A percentile compares a stretch with the other conserved stretches of the same genome.
Evolutionary conservation across 1,284 basidiomycete species (phyloP).

Genomic region (Trichosporon inkin): DNA sequence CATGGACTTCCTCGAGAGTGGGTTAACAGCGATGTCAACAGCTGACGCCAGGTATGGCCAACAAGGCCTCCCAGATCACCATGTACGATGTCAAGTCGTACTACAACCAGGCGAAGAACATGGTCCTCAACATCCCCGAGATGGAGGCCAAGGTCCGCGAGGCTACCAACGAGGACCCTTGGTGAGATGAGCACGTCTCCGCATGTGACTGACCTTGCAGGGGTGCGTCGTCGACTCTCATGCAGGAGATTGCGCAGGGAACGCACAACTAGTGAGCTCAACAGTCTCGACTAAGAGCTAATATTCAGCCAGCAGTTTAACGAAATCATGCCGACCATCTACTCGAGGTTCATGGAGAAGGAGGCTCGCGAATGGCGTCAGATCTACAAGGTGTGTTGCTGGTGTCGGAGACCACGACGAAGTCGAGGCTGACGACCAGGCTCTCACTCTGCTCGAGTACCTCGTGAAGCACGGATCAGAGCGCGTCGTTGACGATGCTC

Average conservation of each 20-base stretch:
- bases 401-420: no score
- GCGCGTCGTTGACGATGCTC: slow-evolving; percentile 94
- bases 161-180: slow-evolving; percentile 96
- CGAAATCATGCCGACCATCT: slow-evolving; percentile 98
- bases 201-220: slow-evolving; percentile 50
- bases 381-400: slow-evolving; percentile 85
- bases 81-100: slow-evolving; percentile 90
- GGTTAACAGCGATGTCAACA: not conserved
- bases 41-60: slow-evolving; percentile 41
- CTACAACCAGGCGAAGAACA: slow-evolving; percentile 73
- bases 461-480: slow-evolving; percentile 98
- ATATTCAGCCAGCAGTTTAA: slow-evolving; percentile 87
- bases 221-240: slow-evolving; percentile 96
- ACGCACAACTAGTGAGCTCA: slow-evolving; percentile 40
- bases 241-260: slow-evolving; percentile 85
- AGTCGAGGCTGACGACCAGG: slow-evolving; percentile 56
- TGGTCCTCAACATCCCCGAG: slow-evolving; percentile 76
- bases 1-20: slow-evolving; percentile 23
- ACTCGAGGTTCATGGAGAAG: slow-evolving; percentile 93
- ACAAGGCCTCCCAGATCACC: slow-evolving; percentile 49
- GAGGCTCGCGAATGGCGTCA: slow-evolving; percentile 97
- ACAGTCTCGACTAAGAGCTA: not conserved
- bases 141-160: slow-evolving; percentile 97
- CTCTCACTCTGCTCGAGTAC: slow-evolving; percentile 91
- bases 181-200: slow-evolving; percentile 57